Percentiles rank a stretch among this genome's conserved stretches.
These are phyloP conservation scores for Phytophthora sp. DNA, from an alignment of 352 stramenopile species.

Conservation along the genomic window DNA sequence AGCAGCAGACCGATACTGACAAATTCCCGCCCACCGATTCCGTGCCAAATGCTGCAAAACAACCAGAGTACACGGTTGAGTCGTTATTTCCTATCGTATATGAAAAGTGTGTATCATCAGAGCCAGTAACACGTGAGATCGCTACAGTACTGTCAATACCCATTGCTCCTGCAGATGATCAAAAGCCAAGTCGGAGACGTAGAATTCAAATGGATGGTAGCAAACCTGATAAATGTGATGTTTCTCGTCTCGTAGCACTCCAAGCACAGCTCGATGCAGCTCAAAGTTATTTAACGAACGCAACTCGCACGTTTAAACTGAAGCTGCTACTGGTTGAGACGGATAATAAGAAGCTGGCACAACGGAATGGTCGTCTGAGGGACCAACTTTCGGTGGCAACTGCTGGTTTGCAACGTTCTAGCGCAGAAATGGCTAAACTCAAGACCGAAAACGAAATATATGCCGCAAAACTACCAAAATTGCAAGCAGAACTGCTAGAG, in stretches of 20 bases:
- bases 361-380: conserved; percentile 52
- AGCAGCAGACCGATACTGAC: not conserved
- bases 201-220: conserved; percentile 13
- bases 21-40: not conserved
- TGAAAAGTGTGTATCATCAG: conserved; percentile 12
- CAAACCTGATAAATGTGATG: not conserved
- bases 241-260: conserved; percentile 14
- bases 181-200: not conserved
- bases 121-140: not conserved
- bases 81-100: conserved; percentile 52
- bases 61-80: conserved; percentile 41
- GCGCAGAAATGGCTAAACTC: conserved; percentile 44
- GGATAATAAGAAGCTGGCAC: conserved; percentile 48
- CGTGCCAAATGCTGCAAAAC: not conserved
- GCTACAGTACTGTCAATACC: conserved; percentile 3
- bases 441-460: conserved; percentile 64
- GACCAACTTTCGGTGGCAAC: conserved; percentile 37
- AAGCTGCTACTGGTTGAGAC: conserved; percentile 44
- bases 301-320: conserved; percentile 32
- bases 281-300: conserved; percentile 22
- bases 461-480: conserved; percentile 45
- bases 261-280: conserved; percentile 25
- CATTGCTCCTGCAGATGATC: not conserved
- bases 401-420: conserved; percentile 46
- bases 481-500: conserved; percentile 56